These are phyloP conservation scores for Anthracocystis setariae DNA, from an alignment of 1,284 basidiomycete species.

Conservation along the genomic window DNA sequence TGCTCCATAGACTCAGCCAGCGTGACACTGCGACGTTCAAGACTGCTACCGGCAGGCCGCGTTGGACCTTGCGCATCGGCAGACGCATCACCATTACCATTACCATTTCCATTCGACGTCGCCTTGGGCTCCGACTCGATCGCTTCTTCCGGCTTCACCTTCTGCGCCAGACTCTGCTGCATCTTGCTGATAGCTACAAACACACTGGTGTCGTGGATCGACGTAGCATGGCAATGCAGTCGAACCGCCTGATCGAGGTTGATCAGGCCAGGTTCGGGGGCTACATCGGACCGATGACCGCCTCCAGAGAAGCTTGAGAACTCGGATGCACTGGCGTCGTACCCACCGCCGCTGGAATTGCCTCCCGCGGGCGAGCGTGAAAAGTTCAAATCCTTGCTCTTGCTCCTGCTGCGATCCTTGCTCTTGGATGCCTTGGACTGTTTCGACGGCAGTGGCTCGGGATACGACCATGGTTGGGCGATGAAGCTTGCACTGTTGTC, in stretches of 20 bases:
- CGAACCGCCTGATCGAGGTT: conserved; percentile 63
- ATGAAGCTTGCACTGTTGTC: conserved; percentile 53
- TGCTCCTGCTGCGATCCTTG: conserved; percentile 38
- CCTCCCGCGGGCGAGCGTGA: conserved; percentile 42
- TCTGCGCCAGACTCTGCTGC: conserved; percentile 71
- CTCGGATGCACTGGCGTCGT: conserved; percentile 50
- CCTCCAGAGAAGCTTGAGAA: conserved; percentile 49
- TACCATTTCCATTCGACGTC: conserved; percentile 5
- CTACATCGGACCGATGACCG: conserved; percentile 34
- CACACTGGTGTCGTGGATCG: conserved; percentile 86
- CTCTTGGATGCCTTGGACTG: conserved; percentile 23
- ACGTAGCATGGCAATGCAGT: conserved; percentile 80
- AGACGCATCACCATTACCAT: conserved; percentile 4
- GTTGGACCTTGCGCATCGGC: conserved; percentile 17
- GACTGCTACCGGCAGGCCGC: conserved; percentile 19
- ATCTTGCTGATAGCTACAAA: conserved; percentile 85
- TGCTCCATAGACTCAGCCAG: conserved; percentile 53
- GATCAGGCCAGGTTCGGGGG: conserved; percentile 44
- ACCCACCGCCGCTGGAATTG: conserved; percentile 40
- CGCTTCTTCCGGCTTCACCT: conserved; percentile 79
- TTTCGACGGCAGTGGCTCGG: conserved; percentile 27
- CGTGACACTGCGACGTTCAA: conserved; percentile 20
- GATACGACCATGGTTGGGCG: conserved; percentile 48
- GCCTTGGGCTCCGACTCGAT: conserved; percentile 71
- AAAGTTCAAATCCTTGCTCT: conserved; percentile 38